These are phyloP conservation scores for Candida sp. DNA, from an alignment of 1,139 yeast genomes.

Conservation along the genomic window DNA sequence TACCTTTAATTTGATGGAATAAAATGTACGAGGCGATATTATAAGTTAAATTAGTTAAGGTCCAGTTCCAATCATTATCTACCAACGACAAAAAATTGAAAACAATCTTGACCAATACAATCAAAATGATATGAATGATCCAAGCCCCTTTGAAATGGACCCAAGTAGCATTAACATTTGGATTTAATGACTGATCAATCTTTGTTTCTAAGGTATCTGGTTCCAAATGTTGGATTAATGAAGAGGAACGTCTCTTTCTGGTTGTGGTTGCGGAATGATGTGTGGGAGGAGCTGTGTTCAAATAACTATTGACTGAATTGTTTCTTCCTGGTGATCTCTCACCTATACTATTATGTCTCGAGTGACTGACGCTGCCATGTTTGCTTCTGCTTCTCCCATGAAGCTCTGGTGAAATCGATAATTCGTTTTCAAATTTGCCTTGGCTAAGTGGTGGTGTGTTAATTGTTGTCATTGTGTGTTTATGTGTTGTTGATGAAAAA, in stretches of 20 bases:
- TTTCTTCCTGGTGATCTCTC: constrained; percentile 1
- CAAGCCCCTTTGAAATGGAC: constrained; percentile 95
- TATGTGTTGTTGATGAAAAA: background rate
- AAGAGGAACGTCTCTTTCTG: constrained; percentile 46
- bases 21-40: constrained; percentile 90
- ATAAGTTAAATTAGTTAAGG: constrained; percentile 85
- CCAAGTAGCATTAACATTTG: constrained; percentile 95
- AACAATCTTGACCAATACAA: constrained; percentile 66
- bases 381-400: background rate
- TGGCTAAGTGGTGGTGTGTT: constrained; percentile 2
- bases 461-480: background rate
- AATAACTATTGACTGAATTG: constrained; percentile 2
- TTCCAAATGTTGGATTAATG: constrained; percentile 78
- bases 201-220: constrained; percentile 92
- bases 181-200: constrained; percentile 85
- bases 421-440: background rate
- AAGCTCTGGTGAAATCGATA: background rate
- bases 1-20: constrained; percentile 97
- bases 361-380: background rate
- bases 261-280: constrained; percentile 19
- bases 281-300: constrained; percentile 27
- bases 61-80: constrained; percentile 88
- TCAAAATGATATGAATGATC: constrained; percentile 86
- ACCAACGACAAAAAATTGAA: constrained; percentile 71
- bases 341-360: constrained; percentile 2